Evolutionary conservation across 1,284 basidiomycete genomes (phyloP).

Genomic region (Austropuccinia psidii): DNA sequence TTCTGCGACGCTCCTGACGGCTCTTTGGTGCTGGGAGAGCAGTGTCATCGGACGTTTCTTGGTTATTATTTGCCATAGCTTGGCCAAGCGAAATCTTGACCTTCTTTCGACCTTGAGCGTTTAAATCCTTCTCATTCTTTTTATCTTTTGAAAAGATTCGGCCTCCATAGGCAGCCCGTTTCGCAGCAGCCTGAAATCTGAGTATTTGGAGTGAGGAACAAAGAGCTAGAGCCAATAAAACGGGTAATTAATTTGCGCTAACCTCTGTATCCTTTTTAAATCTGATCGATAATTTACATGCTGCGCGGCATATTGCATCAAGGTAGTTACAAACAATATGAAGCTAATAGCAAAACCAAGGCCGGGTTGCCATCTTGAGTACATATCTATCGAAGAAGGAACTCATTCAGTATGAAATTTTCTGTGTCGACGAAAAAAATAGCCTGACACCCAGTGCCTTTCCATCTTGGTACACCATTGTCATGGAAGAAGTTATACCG

Average conservation of each 20-base stretch:
- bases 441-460: conserved; percentile 50
- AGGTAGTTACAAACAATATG: conserved; percentile 63
- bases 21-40: conserved; percentile 38
- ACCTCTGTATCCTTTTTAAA: conserved; percentile 55
- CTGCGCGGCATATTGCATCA: conserved; percentile 70
- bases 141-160: too few species aligned
- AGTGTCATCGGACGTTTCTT: conserved; percentile 37
- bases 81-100: conserved; percentile 33
- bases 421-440: background rate
- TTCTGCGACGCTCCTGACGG: conserved; percentile 41
- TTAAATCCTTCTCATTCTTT: conserved; percentile 16
- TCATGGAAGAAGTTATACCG: conserved; percentile 87
- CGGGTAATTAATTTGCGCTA: background rate
- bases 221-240: background rate
- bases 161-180: conserved; percentile 43
- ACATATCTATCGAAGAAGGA: conserved; percentile 64
- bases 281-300: conserved; percentile 67
- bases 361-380: conserved; percentile 82
- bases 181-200: conserved; percentile 43
- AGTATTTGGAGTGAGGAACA: background rate
- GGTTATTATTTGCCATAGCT: conserved; percentile 1
- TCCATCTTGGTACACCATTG: conserved; percentile 80
- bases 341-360: conserved; percentile 68
- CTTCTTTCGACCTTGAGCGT: conserved; percentile 20
- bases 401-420: background rate